A percentile compares a stretch with the other conserved stretches of the same genome.
These are phyloP conservation scores for Apodospora peruviana DNA, from an alignment of 495 filamentous ascomycete genomes.

Conservation along the genomic window DNA sequence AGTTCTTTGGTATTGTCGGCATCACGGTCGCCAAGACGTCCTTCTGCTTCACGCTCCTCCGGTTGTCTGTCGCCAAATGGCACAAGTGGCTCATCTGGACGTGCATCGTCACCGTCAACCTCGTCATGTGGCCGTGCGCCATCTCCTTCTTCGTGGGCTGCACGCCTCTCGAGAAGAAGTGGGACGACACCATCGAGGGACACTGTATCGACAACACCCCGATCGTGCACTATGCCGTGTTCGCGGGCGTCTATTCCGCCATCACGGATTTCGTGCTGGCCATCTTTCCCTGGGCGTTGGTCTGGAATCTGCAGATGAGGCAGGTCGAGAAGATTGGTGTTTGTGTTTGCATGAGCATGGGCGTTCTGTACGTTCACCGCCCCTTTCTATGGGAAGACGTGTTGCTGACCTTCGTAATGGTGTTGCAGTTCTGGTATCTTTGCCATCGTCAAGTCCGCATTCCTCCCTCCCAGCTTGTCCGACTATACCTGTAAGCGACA, in stretches of 20 bases:
- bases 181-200: not conserved
- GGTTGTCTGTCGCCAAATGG: slow-evolving; percentile 3
- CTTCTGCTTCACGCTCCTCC: slow-evolving; percentile 7
- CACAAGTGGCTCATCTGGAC: slow-evolving; percentile 3
- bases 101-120: slow-evolving; percentile 3
- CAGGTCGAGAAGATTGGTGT: not conserved
- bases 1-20: slow-evolving; percentile 3
- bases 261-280: not conserved
- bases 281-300: not conserved
- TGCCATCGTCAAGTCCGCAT: not conserved
- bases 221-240: slow-evolving; percentile 1
- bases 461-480: not conserved
- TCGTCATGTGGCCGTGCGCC: not conserved
- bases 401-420: too few species aligned
- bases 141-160: slow-evolving; percentile 1
- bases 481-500: not conserved
- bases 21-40: slow-evolving; percentile 6
- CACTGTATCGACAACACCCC: not conserved
- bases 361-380: not conserved
- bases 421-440: not conserved
- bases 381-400: too few species aligned
- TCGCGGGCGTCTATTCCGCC: not conserved
- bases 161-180: not conserved
- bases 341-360: not conserved
- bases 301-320: not conserved